These are phyloP conservation scores for Podila minutissima DNA, from an alignment of 192 early-diverging fungal genomes.

Conservation along the genomic window DNA sequence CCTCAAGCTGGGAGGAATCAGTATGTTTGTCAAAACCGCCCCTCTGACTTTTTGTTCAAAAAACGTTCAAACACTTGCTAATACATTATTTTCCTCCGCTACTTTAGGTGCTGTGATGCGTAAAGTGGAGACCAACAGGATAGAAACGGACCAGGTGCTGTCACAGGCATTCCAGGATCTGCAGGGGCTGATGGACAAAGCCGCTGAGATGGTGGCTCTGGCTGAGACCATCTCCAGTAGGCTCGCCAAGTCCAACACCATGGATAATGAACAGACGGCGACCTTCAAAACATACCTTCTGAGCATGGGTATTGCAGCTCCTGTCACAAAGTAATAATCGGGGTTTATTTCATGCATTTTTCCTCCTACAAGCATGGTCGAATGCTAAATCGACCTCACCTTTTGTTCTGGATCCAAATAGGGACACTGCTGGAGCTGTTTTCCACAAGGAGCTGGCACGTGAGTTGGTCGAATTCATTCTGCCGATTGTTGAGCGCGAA, in stretches of 20 bases:
- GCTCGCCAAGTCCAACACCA: slow-evolving; percentile 48
- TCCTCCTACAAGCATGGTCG: not conserved
- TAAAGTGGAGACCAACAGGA: slow-evolving; percentile 69
- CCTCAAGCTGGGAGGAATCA: slow-evolving; percentile 51
- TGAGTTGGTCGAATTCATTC: slow-evolving; percentile 87
- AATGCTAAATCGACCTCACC: not conserved
- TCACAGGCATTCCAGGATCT: slow-evolving; percentile 90
- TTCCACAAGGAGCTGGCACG: slow-evolving; percentile 89
- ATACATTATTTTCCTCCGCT: not conserved
- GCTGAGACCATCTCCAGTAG: slow-evolving; percentile 25
- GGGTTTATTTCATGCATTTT: slow-evolving; percentile 1
- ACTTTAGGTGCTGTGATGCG: slow-evolving; percentile 69
- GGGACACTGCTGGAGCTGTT: slow-evolving; percentile 85
- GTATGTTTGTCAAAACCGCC: slow-evolving; percentile 36
- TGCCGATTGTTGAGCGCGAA: slow-evolving; percentile 68
- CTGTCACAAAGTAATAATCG: slow-evolving; percentile 81
- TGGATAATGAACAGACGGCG: slow-evolving; percentile 63
- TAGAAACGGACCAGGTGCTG: slow-evolving; percentile 75
- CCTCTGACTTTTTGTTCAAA: not conserved
- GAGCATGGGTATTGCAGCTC: slow-evolving; percentile 91
- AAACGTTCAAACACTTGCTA: not conserved
- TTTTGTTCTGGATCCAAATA: slow-evolving; percentile 22
- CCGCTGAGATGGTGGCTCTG: slow-evolving; percentile 82
- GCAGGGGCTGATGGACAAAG: slow-evolving; percentile 87
- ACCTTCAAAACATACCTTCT: slow-evolving; percentile 77